phyloP scores from a whole-genome alignment of 371 early-diverging fungal genomes.

The Apophysomyces trapeziformis region DNA sequence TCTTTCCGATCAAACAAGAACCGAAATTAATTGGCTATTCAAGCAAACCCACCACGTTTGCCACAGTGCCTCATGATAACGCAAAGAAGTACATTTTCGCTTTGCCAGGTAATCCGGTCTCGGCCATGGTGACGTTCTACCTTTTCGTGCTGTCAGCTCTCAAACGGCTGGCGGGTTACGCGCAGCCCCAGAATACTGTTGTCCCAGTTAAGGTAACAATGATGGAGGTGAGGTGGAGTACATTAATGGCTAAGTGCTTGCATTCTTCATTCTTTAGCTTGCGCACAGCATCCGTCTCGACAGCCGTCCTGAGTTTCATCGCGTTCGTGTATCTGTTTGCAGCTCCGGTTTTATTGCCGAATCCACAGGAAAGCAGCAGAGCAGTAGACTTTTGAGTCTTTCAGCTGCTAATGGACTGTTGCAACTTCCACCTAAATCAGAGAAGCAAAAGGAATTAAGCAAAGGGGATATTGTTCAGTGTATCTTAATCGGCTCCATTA shows the following conservation, averaged over 20 bases:
- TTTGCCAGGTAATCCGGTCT: conserved; percentile 94
- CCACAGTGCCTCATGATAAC: conserved; percentile 61
- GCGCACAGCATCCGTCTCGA: conserved; percentile 68
- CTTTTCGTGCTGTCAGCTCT: conserved; percentile 89
- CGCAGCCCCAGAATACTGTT: conserved; percentile 41
- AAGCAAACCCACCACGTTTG: conserved; percentile 94
- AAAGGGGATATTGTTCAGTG: conserved; percentile 36
- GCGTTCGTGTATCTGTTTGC: conserved; percentile 55
- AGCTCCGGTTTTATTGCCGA: conserved; percentile 51
- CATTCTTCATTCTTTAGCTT: conserved; percentile 27
- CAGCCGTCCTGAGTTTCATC: conserved; percentile 85
- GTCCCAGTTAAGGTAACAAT: conserved; percentile 73
- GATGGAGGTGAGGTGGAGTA: background rate
- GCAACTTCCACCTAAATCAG: conserved; percentile 57
- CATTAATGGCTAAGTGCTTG: background rate
- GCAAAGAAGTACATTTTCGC: conserved; percentile 72
- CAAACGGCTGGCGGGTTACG: conserved; percentile 72
- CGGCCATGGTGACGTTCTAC: conserved; percentile 87
- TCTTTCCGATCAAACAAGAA: background rate
- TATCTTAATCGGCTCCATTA: conserved; percentile 37
- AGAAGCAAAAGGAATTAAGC: conserved; percentile 21
- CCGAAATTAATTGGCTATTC: background rate
- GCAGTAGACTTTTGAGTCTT: conserved; percentile 83
- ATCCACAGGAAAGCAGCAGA: conserved; percentile 80
- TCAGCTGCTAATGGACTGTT: conserved; percentile 80